These are phyloP conservation scores for Talaromyces pinophilus DNA, from an alignment of 2,329 filamentous ascomycete species.

Conservation along the genomic window DNA sequence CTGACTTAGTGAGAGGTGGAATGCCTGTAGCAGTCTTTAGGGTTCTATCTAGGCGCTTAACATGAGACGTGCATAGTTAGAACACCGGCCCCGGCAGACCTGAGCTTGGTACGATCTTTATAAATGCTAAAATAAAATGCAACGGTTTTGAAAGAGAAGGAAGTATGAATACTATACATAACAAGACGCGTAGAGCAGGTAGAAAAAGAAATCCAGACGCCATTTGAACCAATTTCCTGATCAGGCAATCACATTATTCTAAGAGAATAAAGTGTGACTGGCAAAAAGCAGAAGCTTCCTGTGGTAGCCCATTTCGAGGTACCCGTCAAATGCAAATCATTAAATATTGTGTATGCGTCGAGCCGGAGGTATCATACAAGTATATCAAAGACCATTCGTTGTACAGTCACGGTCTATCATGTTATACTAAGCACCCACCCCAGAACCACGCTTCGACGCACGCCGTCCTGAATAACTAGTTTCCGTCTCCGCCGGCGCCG, in stretches of 20 bases:
- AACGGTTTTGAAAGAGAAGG: not conserved
- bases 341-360: not conserved
- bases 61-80: not conserved
- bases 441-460: conserved; percentile 23
- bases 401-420: not conserved
- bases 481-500: conserved; percentile 42
- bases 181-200: not conserved
- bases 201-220: not conserved
- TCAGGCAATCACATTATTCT: not conserved
- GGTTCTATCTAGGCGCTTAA: not conserved
- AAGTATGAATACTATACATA: not conserved
- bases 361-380: not conserved
- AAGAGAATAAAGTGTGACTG: not conserved
- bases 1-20: not conserved
- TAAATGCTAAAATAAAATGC: not conserved
- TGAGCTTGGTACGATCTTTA: not conserved
- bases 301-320: not conserved
- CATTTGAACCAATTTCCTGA: not conserved
- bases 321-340: conserved; percentile 5
- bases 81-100: not conserved
- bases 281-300: not conserved
- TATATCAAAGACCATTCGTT: not conserved
- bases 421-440: conserved; percentile 18
- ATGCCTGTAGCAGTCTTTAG: not conserved
- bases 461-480: conserved; percentile 20